A percentile compares a stretch with the other conserved stretches of the same genome.
Conservation (phyloP, 2,329 filamentous ascomycete species). For the Trichoderma aggressivum region DNA sequence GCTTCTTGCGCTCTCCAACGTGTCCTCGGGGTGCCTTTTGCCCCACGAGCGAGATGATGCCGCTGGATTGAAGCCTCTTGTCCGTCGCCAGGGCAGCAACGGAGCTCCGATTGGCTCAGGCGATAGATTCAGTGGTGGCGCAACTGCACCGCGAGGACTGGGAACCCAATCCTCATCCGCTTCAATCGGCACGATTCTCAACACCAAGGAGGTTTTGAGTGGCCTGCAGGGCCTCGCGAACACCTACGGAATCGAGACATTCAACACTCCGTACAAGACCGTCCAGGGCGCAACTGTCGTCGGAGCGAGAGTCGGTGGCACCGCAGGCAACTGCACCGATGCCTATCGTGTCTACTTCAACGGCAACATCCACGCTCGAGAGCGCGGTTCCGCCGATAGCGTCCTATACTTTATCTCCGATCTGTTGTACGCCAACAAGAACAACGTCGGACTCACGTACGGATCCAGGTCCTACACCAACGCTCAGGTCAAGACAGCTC, state of each 20-base stretch:
- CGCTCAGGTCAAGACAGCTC: slow-evolving; percentile 48
- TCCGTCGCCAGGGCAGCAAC: slow-evolving; percentile 5
- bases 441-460: slow-evolving; percentile 48
- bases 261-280: slow-evolving; percentile 3
- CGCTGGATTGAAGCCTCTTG: not conserved
- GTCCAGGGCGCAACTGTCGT: not conserved
- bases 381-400: slow-evolving; percentile 55
- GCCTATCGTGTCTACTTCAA: slow-evolving; percentile 44
- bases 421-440: slow-evolving; percentile 50
- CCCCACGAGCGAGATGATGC: slow-evolving; percentile 7
- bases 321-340: not conserved
- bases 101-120: slow-evolving; percentile 1
- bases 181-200: slow-evolving; percentile 5
- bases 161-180: slow-evolving; percentile 4
- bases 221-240: slow-evolving; percentile 1
- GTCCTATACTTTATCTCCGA: slow-evolving; percentile 57
- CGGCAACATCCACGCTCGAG: slow-evolving; percentile 54
- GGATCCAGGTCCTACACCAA: slow-evolving; percentile 50
- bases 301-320: slow-evolving; percentile 1
- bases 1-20: slow-evolving; percentile 8
- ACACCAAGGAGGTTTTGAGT: not conserved
- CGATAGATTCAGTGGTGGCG: not conserved
- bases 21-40: not conserved
- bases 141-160: not conserved
- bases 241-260: not conserved